Evolutionary conservation across 257 asterid genomes (phyloP), one percentile per base, ranked within the genome.

Genomic region (Capsicum rhomboideum): DNA sequence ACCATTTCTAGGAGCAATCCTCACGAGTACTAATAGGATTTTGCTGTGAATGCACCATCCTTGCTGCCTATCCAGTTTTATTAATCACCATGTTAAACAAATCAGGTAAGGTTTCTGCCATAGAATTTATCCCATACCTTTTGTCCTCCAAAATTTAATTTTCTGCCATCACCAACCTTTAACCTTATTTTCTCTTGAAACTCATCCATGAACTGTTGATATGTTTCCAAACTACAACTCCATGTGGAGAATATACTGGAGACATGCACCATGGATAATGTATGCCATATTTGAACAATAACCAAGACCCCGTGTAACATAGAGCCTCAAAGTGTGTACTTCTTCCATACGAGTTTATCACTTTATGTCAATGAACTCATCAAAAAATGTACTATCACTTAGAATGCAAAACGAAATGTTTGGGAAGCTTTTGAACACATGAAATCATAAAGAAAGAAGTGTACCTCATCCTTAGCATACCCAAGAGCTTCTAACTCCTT

Each of bases 401-500:
- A 67, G 67, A 49, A 21, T 31, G 54, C 49, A 18, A 8, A 49
- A 44, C 23, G 58, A 82, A 21, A 44, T 21, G 23, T 75, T 75
- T 26, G 44, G 26, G 23, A 49, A 75, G 61, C 8, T 49, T 49
- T 82, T 84, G 83, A 84, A 72, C 64, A 53, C 44, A 80, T 28
- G 28, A 83, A 61, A 50, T 52, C 54, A 20, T 9, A 34, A 28
- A 8, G 52, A 6, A 14, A 68, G 28, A 20, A 21, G 82, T 64
- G 81, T 89, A 95, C 99, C 99, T 96, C 99, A 91, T 94, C 94
- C 83, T 90, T 92, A 81, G 97, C 98, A 80, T 92, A 92, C 79
- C 98, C 98, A 86, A 91, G 83, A 86, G 89, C 88, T 84, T 93
- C 93, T 90, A 96, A 87, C 87, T 96, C 97, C 86, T 87, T 87